Percentiles rank a stretch among this genome's conserved stretches.
Conservation (phyloP, 208 protist genomes). For the Porcisia deanei region DNA sequence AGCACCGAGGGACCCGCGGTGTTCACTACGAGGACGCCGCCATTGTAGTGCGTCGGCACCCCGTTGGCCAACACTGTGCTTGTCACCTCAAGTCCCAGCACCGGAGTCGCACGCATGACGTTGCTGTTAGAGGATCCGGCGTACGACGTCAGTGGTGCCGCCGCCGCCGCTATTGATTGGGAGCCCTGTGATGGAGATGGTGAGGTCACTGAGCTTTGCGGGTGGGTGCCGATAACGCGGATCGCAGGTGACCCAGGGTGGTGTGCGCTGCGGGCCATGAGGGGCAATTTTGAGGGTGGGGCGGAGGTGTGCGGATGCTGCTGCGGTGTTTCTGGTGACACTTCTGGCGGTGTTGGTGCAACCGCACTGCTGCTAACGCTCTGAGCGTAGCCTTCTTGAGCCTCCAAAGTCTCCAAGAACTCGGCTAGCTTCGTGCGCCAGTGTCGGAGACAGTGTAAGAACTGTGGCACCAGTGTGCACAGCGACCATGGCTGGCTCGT, state of each 20-base stretch:
- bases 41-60: constrained; percentile 48
- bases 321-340: background rate
- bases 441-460: constrained; percentile 64
- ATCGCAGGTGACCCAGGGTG: background rate
- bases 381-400: background rate
- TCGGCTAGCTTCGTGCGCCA: constrained; percentile 59
- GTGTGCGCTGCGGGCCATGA: background rate
- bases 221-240: background rate
- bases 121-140: background rate
- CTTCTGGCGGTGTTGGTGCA: background rate
- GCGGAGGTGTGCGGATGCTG: background rate
- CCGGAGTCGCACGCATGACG: constrained; percentile 19
- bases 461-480: constrained; percentile 51
- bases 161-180: background rate
- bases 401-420: constrained; percentile 34
- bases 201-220: background rate
- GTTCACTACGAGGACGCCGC: constrained; percentile 70
- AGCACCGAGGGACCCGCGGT: constrained; percentile 53
- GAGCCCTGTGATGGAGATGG: background rate
- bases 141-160: background rate
- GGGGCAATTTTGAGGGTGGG: background rate
- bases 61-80: constrained; percentile 58
- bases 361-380: background rate
- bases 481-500: constrained; percentile 72
- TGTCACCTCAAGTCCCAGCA: constrained; percentile 67